phyloP scores from a whole-genome alignment of 345 rosid genomes.

The Linum usitatissimum region DNA sequence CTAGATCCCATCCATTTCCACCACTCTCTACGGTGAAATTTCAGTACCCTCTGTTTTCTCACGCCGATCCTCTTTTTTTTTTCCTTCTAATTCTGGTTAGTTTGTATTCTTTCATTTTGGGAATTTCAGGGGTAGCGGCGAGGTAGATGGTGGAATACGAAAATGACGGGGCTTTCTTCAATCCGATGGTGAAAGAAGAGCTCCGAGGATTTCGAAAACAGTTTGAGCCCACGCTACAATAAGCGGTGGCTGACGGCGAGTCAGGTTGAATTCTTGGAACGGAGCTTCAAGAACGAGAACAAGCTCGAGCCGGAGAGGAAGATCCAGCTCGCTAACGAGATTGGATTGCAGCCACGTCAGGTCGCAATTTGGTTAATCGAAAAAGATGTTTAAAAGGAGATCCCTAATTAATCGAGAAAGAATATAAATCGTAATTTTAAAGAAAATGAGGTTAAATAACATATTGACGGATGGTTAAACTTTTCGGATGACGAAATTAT shows the following conservation, averaged over 20 bases:
- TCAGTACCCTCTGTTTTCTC: not conserved
- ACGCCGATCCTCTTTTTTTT: slow-evolving; percentile 8
- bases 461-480: too few relatives aligned
- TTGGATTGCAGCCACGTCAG: slow-evolving; percentile 4
- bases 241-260: slow-evolving; percentile 1
- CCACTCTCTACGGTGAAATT: slow-evolving; percentile 26
- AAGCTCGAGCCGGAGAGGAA: slow-evolving; percentile 4
- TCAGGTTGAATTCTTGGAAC: not conserved
- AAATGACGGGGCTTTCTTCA: not conserved
- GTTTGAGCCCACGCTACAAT: not conserved
- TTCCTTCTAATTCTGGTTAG: not conserved
- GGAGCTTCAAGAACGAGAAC: not conserved
- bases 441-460: too few relatives aligned
- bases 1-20: slow-evolving; percentile 29
- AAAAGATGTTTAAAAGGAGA: too few relatives aligned
- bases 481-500: too few relatives aligned
- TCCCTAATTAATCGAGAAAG: too few relatives aligned
- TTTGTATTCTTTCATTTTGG: too few relatives aligned
- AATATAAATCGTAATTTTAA: too few relatives aligned
- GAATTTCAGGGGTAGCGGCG: not conserved
- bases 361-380: slow-evolving; percentile 2
- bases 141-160: not conserved
- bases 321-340: not conserved
- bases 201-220: not conserved
- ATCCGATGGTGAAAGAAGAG: not conserved